These are phyloP conservation scores for Ceratocystis destructans DNA, from an alignment of 2,329 filamentous ascomycete genomes.

Conservation along the genomic window DNA sequence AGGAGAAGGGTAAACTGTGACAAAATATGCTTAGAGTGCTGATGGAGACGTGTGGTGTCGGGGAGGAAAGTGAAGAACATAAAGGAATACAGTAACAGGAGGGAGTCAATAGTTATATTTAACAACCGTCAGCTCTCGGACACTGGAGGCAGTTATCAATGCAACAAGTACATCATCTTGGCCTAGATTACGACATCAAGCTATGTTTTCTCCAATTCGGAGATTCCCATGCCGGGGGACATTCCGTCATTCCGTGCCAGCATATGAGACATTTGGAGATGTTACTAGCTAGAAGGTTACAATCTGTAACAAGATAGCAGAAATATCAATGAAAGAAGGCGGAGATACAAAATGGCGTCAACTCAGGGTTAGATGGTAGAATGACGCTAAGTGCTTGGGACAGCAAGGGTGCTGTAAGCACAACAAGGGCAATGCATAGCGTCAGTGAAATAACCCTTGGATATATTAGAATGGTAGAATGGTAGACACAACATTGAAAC, in stretches of 20 bases:
- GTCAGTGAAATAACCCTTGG: too few relatives aligned
- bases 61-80: too few relatives aligned
- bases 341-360: not conserved
- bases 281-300: not conserved
- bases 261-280: not conserved
- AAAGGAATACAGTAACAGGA: not conserved
- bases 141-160: not conserved
- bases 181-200: constrained; percentile 2
- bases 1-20: not conserved
- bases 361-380: not conserved
- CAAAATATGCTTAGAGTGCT: too few relatives aligned
- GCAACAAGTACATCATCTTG: constrained; percentile 1
- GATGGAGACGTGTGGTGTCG: too few relatives aligned
- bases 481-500: too few relatives aligned
- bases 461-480: too few relatives aligned
- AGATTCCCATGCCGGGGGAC: not conserved
- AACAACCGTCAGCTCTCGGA: not conserved
- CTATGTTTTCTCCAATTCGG: not conserved
- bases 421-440: too few relatives aligned
- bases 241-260: too few relatives aligned
- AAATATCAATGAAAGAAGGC: not conserved
- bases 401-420: too few relatives aligned
- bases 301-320: not conserved
- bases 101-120: not conserved
- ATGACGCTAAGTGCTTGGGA: not conserved